Evolutionary conservation across 306 rosid species (phyloP).

Genomic region (Glycine soja): DNA sequence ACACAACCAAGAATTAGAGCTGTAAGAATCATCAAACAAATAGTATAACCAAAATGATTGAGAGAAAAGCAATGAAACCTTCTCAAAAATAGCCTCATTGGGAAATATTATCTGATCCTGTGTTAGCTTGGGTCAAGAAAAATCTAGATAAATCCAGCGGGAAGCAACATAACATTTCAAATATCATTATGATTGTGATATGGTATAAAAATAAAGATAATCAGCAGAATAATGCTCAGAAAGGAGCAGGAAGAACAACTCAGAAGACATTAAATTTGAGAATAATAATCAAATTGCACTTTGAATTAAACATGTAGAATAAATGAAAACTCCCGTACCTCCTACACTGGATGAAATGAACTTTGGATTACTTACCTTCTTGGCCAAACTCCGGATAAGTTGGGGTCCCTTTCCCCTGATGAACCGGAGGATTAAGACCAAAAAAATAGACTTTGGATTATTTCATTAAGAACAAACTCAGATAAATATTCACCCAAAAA

Average conservation of each 20-base stretch:
- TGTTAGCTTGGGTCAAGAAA: conserved; percentile 64
- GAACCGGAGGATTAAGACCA: too few species aligned
- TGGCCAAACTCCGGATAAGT: too few species aligned
- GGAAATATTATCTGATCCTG: conserved; percentile 97
- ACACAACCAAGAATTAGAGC: conserved; percentile 41
- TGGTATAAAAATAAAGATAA: neutral
- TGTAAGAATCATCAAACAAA: conserved; percentile 38
- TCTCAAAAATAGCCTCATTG: conserved; percentile 89
- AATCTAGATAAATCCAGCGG: conserved; percentile 35
- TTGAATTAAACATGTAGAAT: neutral
- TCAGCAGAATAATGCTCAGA: conserved; percentile 1
- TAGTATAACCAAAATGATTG: conserved; percentile 9
- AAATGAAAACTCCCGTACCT: conserved; percentile 2
- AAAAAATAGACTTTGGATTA: too few species aligned
- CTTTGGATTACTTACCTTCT: too few species aligned
- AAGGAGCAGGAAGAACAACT: neutral
- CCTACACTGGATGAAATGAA: too few species aligned
- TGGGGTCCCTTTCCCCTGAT: too few species aligned
- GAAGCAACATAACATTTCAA: conserved; percentile 27
- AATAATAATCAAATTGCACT: neutral
- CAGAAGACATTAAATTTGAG: neutral
- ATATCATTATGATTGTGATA: neutral
- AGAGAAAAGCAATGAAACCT: conserved; percentile 60
- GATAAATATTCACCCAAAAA: too few species aligned
- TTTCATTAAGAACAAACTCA: too few species aligned